Conservation (phyloP, 306 rosid genomes). For the Adenanthera pavonina region DNA sequence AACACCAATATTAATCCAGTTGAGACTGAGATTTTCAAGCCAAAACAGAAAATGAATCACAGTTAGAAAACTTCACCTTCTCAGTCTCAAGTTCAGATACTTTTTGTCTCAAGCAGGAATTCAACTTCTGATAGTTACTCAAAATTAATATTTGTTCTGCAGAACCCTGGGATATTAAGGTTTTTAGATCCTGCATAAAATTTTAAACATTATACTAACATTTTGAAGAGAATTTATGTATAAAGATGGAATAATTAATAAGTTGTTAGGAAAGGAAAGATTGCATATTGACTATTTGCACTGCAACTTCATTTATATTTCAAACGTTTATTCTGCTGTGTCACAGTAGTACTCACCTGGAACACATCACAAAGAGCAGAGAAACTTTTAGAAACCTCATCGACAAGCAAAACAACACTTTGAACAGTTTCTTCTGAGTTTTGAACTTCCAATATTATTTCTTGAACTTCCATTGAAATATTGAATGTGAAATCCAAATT, state of each 20-base stretch:
- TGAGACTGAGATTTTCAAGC: slow-evolving; percentile 36
- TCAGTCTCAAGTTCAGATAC: slow-evolving; percentile 68
- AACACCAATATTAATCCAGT: slow-evolving; percentile 39
- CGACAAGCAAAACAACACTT: slow-evolving; percentile 57
- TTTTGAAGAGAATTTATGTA: slow-evolving; percentile 2
- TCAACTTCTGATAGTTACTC: slow-evolving; percentile 56
- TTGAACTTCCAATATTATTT: slow-evolving; percentile 63
- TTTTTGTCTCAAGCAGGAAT: slow-evolving; percentile 59
- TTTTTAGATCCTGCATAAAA: slow-evolving; percentile 68
- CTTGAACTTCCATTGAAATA: slow-evolving; percentile 62
- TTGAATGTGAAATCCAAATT: slow-evolving; percentile 50
- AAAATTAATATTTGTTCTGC: slow-evolving; percentile 52
- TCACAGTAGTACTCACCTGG: slow-evolving; percentile 62
- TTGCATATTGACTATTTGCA: slow-evolving; percentile 5
- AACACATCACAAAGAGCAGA: slow-evolving; percentile 54
- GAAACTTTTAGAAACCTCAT: slow-evolving; percentile 64
- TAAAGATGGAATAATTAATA: slow-evolving; percentile 30
- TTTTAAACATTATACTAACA: slow-evolving; percentile 27
- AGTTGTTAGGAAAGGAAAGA: slow-evolving; percentile 5
- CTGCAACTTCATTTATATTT: slow-evolving; percentile 12
- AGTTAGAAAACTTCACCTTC: slow-evolving; percentile 57
- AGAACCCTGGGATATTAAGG: slow-evolving; percentile 47
- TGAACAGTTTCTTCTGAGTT: slow-evolving; percentile 59
- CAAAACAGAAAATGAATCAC: slow-evolving; percentile 20
- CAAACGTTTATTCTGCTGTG: slow-evolving; percentile 21